Percentiles rank a stretch among this genome's conserved stretches.
phyloP scores from a whole-genome alignment of 2,329 filamentous ascomycete species.

The Lachnum nothofagi region DNA sequence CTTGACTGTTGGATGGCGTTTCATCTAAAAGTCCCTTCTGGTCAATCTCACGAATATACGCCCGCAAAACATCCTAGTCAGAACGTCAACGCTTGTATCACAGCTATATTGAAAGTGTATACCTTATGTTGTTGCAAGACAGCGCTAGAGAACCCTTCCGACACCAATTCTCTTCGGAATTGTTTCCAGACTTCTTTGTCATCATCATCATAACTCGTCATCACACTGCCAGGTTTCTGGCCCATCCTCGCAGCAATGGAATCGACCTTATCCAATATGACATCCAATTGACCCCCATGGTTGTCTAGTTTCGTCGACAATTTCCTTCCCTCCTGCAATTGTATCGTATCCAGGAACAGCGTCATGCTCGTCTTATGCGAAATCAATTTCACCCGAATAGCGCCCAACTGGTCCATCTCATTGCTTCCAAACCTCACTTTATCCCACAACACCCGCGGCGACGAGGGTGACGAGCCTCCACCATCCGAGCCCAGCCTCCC shows the following conservation, averaged over 20 bases:
- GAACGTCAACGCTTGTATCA: background rate
- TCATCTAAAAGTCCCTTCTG: conserved; percentile 50
- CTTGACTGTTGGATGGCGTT: conserved; percentile 32
- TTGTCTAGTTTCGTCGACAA: conserved; percentile 29
- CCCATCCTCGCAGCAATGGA: conserved; percentile 49
- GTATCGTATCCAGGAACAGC: conserved; percentile 53
- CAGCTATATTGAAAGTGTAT: conserved; percentile 20
- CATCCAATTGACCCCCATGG: conserved; percentile 39
- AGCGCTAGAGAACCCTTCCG: conserved; percentile 53
- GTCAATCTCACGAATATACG: conserved; percentile 57
- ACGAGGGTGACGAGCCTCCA: conserved; percentile 14
- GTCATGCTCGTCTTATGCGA: conserved; percentile 50
- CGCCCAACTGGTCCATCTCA: conserved; percentile 31
- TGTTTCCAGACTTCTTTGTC: conserved; percentile 53
- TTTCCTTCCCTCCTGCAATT: conserved; percentile 45
- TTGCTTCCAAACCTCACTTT: conserved; percentile 28
- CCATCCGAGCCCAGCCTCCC: conserved; percentile 24
- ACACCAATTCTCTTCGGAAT: conserved; percentile 53
- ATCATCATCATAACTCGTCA: conserved; percentile 35
- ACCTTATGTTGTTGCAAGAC: conserved; percentile 56
- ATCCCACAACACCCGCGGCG: conserved; percentile 23
- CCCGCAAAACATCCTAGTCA: conserved; percentile 50
- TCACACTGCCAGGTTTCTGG: conserved; percentile 35
- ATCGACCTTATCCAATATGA: conserved; percentile 58
- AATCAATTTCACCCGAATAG: conserved; percentile 39